Evolutionary conservation across 129 eudicot genomes (phyloP).

Genomic region (Saposhnikovia divaricata): DNA sequence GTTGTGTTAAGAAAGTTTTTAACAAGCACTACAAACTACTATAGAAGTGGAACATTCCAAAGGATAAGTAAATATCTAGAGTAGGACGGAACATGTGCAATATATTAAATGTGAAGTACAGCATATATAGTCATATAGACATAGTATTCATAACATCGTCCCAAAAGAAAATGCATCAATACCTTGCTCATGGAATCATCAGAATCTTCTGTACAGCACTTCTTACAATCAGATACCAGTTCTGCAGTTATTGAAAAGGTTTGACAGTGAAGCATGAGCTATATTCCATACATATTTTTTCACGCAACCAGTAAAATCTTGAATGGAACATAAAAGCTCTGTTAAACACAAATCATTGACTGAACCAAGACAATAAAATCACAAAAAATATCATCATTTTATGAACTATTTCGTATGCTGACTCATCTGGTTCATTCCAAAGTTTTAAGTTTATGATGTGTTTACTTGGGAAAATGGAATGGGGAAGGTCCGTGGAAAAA

Average conservation of each 20-base stretch:
- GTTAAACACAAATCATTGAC: not conserved
- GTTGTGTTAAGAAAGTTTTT: not conserved
- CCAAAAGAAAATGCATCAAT: not conserved
- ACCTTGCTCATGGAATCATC: constrained; percentile 94
- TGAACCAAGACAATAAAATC: not conserved
- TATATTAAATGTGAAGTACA: not conserved
- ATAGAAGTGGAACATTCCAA: not conserved
- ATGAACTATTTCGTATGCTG: not conserved
- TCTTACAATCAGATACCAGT: constrained; percentile 76
- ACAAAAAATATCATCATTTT: not conserved
- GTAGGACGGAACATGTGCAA: not conserved
- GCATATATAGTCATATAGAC: too few species aligned
- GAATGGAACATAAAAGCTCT: not conserved
- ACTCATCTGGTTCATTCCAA: not conserved
- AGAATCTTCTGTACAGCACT: constrained; percentile 86
- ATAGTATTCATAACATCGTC: not conserved
- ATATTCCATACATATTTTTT: not conserved
- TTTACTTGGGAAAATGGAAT: not conserved
- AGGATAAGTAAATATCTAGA: not conserved
- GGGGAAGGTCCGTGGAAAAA: not conserved
- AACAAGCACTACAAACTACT: not conserved
- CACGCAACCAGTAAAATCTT: not conserved
- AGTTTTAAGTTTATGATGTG: not conserved
- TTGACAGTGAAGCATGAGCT: not conserved
- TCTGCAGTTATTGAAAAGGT: constrained; percentile 34